Conservation (phyloP, 257 asterid species). For the Penstemon newberryi region DNA sequence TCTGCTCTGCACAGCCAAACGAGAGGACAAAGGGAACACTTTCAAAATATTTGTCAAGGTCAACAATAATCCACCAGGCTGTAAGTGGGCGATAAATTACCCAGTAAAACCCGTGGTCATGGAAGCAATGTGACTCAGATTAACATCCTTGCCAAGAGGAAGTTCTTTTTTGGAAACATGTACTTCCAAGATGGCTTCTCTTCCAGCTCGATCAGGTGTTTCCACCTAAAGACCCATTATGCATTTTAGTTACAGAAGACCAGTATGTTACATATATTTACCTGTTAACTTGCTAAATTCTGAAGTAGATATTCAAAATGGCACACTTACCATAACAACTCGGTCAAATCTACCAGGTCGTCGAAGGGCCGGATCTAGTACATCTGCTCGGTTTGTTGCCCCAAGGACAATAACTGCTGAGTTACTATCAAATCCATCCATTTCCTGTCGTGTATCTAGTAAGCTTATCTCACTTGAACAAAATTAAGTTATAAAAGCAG, state of each 20-base stretch:
- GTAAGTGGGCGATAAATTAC: slow-evolving; percentile 41
- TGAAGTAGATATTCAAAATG: slow-evolving; percentile 18
- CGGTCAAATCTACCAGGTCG: slow-evolving; percentile 99
- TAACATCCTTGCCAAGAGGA: slow-evolving; percentile 83
- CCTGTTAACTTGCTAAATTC: slow-evolving; percentile 9
- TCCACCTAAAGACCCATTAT: slow-evolving; percentile 66
- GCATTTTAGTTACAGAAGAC: slow-evolving; percentile 23
- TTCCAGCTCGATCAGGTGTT: slow-evolving; percentile 94
- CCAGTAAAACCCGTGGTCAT: slow-evolving; percentile 99
- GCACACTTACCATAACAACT: slow-evolving; percentile 70
- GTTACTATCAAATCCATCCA: slow-evolving; percentile 99
- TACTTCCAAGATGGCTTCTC: slow-evolving; percentile 91
- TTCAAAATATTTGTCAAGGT: slow-evolving; percentile 9
- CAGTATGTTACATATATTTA: background rate
- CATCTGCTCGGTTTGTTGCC: slow-evolving; percentile 97
- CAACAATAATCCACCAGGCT: slow-evolving; percentile 24
- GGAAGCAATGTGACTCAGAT: slow-evolving; percentile 76
- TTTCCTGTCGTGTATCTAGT: slow-evolving; percentile 65
- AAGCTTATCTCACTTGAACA: slow-evolving; percentile 29
- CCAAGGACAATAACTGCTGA: slow-evolving; percentile 99
- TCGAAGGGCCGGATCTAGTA: slow-evolving; percentile 95
- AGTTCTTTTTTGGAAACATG: slow-evolving; percentile 92
- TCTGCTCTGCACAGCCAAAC: slow-evolving; percentile 78
- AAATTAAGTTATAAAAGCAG: slow-evolving; percentile 10
- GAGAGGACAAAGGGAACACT: slow-evolving; percentile 22